Evolutionary conservation across 2,329 filamentous ascomycete genomes (phyloP).

Genomic region (Fusarium udum): DNA sequence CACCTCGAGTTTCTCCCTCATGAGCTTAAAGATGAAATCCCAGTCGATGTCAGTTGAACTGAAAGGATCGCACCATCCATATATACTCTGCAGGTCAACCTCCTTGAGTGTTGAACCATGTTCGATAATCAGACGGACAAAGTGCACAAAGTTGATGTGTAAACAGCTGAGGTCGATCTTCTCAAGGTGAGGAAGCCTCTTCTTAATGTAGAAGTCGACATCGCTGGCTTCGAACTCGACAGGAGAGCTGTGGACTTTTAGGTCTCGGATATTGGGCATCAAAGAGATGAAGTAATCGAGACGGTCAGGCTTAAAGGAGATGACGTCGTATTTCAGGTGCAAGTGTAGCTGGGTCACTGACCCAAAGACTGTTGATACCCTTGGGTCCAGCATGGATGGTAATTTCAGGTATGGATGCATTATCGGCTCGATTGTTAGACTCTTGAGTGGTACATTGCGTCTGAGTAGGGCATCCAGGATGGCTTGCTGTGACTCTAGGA

Average conservation of each 20-base stretch:
- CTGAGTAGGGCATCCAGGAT: constrained; percentile 29
- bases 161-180: constrained; percentile 23
- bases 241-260: constrained; percentile 13
- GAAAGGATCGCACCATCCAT: constrained; percentile 12
- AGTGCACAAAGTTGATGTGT: constrained; percentile 23
- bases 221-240: constrained; percentile 5
- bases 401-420: constrained; percentile 11
- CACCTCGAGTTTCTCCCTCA: constrained; percentile 7
- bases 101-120: constrained; percentile 28
- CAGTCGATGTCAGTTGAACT: constrained; percentile 15
- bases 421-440: constrained; percentile 34
- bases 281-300: constrained; percentile 34
- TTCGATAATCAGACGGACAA: constrained; percentile 23
- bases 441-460: constrained; percentile 25
- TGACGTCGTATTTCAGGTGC: constrained; percentile 5
- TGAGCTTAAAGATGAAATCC: constrained; percentile 29
- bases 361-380: constrained; percentile 12
- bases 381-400: constrained; percentile 3
- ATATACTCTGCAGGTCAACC: constrained; percentile 12
- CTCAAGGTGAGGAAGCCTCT: constrained; percentile 32
- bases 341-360: constrained; percentile 24
- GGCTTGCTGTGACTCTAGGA: constrained; percentile 29
- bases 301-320: constrained; percentile 17
- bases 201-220: constrained; percentile 28
- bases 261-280: constrained; percentile 32